Percentiles rank a stretch among this genome's conserved stretches.
These are phyloP conservation scores for Diaporthe sp. DNA, from an alignment of 2,329 filamentous ascomycete genomes.

Conservation along the genomic window DNA sequence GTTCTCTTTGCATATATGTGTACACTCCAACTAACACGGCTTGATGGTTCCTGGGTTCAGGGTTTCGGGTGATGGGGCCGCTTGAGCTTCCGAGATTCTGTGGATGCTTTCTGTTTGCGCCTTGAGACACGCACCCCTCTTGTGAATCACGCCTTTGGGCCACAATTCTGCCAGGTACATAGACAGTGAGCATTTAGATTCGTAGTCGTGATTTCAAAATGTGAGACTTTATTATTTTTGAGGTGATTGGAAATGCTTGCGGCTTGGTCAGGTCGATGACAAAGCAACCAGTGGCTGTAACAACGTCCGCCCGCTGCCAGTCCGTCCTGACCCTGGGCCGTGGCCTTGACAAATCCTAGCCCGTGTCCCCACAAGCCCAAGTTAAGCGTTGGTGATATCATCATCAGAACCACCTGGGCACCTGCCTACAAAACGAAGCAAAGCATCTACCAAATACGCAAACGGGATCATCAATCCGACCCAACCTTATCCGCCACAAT, in stretches of 20 bases:
- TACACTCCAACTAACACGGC: neutral
- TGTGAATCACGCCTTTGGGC: neutral
- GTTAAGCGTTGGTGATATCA: constrained; percentile 6
- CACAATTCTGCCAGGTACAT: neutral
- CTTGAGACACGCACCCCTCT: neutral
- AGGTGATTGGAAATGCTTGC: neutral
- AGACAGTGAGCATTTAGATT: neutral
- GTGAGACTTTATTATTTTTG: neutral
- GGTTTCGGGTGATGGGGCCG: neutral
- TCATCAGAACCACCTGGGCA: neutral
- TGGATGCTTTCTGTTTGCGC: neutral
- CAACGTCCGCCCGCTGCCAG: neutral
- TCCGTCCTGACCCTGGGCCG: neutral
- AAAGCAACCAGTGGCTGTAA: neutral
- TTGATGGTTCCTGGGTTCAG: neutral
- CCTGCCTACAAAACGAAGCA: neutral
- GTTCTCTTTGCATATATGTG: no score
- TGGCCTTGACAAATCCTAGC: neutral
- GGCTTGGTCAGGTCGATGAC: constrained; percentile 12
- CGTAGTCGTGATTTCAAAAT: neutral
- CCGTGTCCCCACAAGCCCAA: neutral
- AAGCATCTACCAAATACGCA: neutral
- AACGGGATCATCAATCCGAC: neutral
- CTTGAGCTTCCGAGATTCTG: neutral
- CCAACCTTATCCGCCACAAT: neutral